Conservation (phyloP, 371 early-diverging fungal genomes). For the Mucor piriformis region DNA sequence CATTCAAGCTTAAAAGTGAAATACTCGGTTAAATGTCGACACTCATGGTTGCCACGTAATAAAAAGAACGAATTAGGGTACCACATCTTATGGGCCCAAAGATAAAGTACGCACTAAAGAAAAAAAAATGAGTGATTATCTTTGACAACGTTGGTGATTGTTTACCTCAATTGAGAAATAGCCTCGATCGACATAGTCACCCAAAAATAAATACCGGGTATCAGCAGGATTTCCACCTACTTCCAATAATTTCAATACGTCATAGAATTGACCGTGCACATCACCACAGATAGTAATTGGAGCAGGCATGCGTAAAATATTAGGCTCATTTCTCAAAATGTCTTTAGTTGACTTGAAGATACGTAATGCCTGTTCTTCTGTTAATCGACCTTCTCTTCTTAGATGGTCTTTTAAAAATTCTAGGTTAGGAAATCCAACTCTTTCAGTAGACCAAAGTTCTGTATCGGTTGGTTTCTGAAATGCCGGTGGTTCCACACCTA, state of each 20-base stretch:
- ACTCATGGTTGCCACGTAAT: conserved; percentile 99
- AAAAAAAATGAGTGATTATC: not conserved
- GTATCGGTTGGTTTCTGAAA: conserved; percentile 55
- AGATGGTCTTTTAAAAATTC: conserved; percentile 88
- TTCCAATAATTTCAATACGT: conserved; percentile 96
- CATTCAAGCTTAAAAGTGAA: conserved; percentile 98
- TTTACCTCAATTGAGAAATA: conserved; percentile 84
- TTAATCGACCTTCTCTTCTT: conserved; percentile 86
- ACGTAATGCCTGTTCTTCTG: conserved; percentile 88
- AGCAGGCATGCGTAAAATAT: conserved; percentile 81
- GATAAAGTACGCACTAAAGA: conserved; percentile 84
- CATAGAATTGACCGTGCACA: conserved; percentile 98
- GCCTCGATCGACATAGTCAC: conserved; percentile 98
- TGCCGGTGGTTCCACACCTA: conserved; percentile 43
- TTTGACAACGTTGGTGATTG: no score
- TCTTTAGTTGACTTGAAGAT: conserved; percentile 81
- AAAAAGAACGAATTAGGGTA: conserved; percentile 90
- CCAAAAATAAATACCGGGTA: conserved; percentile 88
- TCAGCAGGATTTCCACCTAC: conserved; percentile 91
- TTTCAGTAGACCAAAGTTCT: conserved; percentile 61
- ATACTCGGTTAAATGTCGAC: conserved; percentile 95
- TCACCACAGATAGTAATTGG: conserved; percentile 97
- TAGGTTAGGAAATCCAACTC: conserved; percentile 77
- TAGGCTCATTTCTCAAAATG: conserved; percentile 77
- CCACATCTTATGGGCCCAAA: conserved; percentile 91